Conservation (phyloP, 2,329 filamentous ascomycete genomes). For the Clonostachys sp. region DNA sequence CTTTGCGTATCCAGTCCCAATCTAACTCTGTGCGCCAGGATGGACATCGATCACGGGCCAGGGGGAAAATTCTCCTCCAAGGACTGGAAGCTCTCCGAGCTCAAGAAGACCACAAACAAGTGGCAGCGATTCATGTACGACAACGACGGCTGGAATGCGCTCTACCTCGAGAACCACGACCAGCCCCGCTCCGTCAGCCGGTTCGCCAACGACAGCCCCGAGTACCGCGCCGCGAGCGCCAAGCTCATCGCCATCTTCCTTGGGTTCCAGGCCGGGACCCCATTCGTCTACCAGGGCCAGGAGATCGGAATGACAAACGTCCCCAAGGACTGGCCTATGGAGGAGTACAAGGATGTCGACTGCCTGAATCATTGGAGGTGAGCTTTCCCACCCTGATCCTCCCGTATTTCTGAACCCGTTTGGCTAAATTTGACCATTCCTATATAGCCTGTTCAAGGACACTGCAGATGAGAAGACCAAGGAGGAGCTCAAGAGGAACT, state of each 20-base stretch:
- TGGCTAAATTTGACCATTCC: neutral
- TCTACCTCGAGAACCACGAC: constrained; percentile 65
- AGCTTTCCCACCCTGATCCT: constrained; percentile 3
- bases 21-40: constrained; percentile 17
- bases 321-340: constrained; percentile 53
- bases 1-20: neutral
- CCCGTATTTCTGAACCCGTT: neutral
- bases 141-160: constrained; percentile 58
- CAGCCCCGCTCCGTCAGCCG: constrained; percentile 56
- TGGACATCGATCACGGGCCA: constrained; percentile 42
- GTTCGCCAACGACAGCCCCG: constrained; percentile 44
- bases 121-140: constrained; percentile 58
- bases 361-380: constrained; percentile 46
- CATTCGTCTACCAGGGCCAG: constrained; percentile 67
- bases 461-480: constrained; percentile 30
- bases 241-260: constrained; percentile 58
- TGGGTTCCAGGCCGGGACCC: constrained; percentile 54
- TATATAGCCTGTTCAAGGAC: constrained; percentile 26
- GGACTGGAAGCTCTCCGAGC: constrained; percentile 40
- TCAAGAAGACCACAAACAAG: constrained; percentile 48
- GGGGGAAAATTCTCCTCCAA: constrained; percentile 34
- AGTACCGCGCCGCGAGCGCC: constrained; percentile 41
- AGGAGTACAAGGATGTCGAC: constrained; percentile 67
- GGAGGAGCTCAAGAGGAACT: constrained; percentile 30
- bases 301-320: constrained; percentile 65